These are phyloP conservation scores for Ophiostoma sp. DNA, from an alignment of 2,329 filamentous ascomycete species.

Conservation along the genomic window DNA sequence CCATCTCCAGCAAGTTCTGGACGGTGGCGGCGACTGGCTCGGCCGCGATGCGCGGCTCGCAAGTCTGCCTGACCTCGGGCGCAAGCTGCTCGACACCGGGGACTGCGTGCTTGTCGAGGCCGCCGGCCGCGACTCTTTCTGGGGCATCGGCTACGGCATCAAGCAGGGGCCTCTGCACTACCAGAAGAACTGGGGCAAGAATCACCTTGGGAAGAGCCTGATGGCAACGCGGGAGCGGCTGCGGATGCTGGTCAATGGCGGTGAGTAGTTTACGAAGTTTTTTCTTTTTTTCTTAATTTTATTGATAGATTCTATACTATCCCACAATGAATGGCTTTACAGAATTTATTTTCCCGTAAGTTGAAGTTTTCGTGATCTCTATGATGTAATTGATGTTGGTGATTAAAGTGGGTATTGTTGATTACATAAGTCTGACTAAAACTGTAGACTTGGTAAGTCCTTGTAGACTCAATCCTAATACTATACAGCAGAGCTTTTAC, in stretches of 20 bases:
- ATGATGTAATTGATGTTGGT: too few relatives aligned
- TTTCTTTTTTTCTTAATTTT: background rate
- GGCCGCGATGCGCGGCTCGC: background rate
- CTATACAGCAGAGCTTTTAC: too few relatives aligned
- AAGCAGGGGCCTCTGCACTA: background rate
- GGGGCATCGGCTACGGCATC: background rate
- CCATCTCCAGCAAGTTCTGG: background rate
- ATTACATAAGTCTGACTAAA: too few relatives aligned
- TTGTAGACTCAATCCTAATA: too few relatives aligned
- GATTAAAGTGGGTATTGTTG: too few relatives aligned
- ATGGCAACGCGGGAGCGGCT: background rate
- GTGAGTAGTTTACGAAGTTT: background rate
- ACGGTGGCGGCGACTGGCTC: background rate
- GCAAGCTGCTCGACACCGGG: background rate
- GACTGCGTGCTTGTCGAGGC: background rate
- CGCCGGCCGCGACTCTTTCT: background rate
- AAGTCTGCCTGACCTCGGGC: background rate
- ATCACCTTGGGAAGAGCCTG: background rate
- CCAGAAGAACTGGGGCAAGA: background rate
- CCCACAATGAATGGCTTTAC: too few relatives aligned
- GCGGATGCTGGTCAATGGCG: background rate
- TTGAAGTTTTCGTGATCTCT: too few relatives aligned
- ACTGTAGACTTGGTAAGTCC: background rate
- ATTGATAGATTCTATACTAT: background rate
- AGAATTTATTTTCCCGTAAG: too few relatives aligned